Evolutionary conservation across 2,329 filamentous ascomycete genomes (phyloP), one percentile per base, ranked within the genome.

Genomic region (Alternaria alternata): DNA sequence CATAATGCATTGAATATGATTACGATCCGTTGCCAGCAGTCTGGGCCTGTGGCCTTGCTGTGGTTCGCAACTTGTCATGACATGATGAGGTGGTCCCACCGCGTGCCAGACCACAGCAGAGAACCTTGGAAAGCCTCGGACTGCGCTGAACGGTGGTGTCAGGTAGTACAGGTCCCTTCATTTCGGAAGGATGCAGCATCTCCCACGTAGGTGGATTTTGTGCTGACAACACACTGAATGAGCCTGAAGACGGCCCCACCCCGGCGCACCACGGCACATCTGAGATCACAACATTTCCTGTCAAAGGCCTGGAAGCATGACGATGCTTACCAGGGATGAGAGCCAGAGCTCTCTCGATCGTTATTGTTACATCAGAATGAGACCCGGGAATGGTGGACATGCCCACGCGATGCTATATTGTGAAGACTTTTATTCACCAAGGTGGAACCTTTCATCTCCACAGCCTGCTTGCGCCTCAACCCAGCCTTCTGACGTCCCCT

Each of bases 101-200:
- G 57, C 24, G 24, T 26, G 24, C 24, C 24, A 26, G 24, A 26
- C 24, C 24, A 26, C 24, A 26, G 24, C 58, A 63, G 38, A 39
- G 28, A 60, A 46, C 32, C 53, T 51, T 52, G 54, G 46, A 58
- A 58, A 59, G 43, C 62, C 58, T 64, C 56, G 64, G 59, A 62
- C 56, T 51, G 59, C 63, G 53, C 56, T 59, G 43, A 54, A 49
- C 56, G 57, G 61, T 56, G 53, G 66, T 67, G 64, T 61, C 65
- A 75, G 67, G 74, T 71, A 54, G 69, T 67, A 77, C 75, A 73
- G 68, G 62, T 65, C 73, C 75, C 74, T 77, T 76, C 73, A 78
- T 78, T 78, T 78, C 75, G 75, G 76, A 66, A 70, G 49, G 61
- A 70, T 76, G 73, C 73, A 77, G 70, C 68, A 76, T 78, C 72